These are phyloP conservation scores for Sugiyamaella novakii DNA, from an alignment of 1,139 yeast genomes.

Conservation along the genomic window DNA sequence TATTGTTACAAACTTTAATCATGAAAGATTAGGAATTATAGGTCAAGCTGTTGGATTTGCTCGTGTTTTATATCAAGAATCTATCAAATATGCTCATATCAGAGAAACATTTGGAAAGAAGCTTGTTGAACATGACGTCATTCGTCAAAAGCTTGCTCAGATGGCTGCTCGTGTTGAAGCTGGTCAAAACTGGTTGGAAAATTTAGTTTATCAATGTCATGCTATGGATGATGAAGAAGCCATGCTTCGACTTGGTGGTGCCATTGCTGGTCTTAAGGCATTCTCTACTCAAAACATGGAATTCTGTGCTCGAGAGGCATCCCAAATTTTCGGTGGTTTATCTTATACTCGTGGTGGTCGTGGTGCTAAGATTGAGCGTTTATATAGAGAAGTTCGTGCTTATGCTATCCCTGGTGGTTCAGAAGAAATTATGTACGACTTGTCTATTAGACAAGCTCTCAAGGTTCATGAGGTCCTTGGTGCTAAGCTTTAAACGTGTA, in stretches of 20 bases:
- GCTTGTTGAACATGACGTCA: slow-evolving; percentile 48
- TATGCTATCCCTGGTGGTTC: slow-evolving; percentile 51
- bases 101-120: slow-evolving; percentile 49
- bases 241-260: slow-evolving; percentile 48
- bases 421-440: slow-evolving; percentile 49
- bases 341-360: slow-evolving; percentile 50
- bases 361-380: slow-evolving; percentile 48
- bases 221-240: slow-evolving; percentile 45
- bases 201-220: slow-evolving; percentile 43
- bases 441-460: slow-evolving; percentile 46
- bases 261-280: slow-evolving; percentile 50
- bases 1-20: slow-evolving; percentile 50
- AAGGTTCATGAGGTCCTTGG: slow-evolving; percentile 46
- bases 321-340: slow-evolving; percentile 50
- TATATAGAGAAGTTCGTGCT: slow-evolving; percentile 49
- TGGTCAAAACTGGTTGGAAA: slow-evolving; percentile 44
- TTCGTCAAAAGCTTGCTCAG: slow-evolving; percentile 48
- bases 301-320: slow-evolving; percentile 49
- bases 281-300: slow-evolving; percentile 47
- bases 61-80: slow-evolving; percentile 48
- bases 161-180: slow-evolving; percentile 48
- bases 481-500: slow-evolving; percentile 41
- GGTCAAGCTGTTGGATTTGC: slow-evolving; percentile 47
- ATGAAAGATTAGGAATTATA: slow-evolving; percentile 48
- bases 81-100: slow-evolving; percentile 47